Evolutionary conservation across 2,329 filamentous ascomycete genomes (phyloP), one percentile per base, ranked within the genome.

Genomic region (Ophiostoma montium): DNA sequence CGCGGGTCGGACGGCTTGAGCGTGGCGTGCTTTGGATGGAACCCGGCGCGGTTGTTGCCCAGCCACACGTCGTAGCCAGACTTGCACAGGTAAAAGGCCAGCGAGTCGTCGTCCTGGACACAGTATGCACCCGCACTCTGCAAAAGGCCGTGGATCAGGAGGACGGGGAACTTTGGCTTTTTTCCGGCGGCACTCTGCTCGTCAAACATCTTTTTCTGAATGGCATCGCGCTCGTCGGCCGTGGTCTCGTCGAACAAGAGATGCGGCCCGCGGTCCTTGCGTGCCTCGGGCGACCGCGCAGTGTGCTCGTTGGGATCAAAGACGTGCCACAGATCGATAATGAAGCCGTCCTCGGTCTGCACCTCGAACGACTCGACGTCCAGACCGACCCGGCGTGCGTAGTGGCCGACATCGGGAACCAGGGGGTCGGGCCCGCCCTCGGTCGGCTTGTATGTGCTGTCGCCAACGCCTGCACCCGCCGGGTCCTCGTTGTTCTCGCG

Each of bases 61-160:
- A 95, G 72, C 89, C 89, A 96, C 35, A 96, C 86, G 62, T 96
- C 90, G 63, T 87, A 95, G 1, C 89, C 89, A 0, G 84, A 80
- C 65, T 95, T 95, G 64, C 85, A 88, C 8, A 96, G 78, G 67
- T 83, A 94, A 65, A 95, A 95, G 1, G 90, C 89, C 8, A 95
- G 72, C 23, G 84, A 90, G 56, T 87, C 80, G 54, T 95, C 88
- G 58, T 95, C 89, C 61, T 90, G 94, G 55, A 82, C 81, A 63
- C 88, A 95, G 61, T 87, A 95, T 0, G 89, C 85, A 4, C 90
- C 89, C 0, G 86, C 78, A 48, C 83, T 89, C 65, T 96, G 90
- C 7, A 96, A 69, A 3, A 95, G 72, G 1, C 90, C 90, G 57
- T 94, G 90, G 51, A 96, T 82, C 57, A 96, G 71, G 1, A 95